These are phyloP conservation scores for Discostella stelligeroides DNA, from an alignment of 108 stramenopile species.

Conservation along the genomic window DNA sequence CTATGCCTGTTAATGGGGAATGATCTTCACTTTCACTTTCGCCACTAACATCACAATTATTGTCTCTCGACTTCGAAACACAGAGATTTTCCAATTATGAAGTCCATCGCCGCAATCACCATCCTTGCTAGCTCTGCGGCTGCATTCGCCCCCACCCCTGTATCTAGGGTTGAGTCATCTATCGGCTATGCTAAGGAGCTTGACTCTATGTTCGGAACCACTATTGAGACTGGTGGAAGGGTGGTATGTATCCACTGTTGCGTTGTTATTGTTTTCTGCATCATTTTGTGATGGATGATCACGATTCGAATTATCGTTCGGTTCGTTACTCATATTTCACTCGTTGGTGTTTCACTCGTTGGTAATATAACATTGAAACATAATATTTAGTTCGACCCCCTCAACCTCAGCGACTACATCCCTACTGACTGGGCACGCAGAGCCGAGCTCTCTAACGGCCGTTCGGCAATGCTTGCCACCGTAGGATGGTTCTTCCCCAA, in stretches of 20 bases:
- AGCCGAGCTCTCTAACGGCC: constrained; percentile 91
- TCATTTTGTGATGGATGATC: background rate
- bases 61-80: no score
- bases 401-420: constrained; percentile 79
- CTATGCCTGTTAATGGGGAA: no score
- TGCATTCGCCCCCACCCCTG: constrained; percentile 67
- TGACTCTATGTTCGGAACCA: constrained; percentile 56
- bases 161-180: constrained; percentile 27
- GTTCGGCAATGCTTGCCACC: constrained; percentile 87
- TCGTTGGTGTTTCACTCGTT: no score
- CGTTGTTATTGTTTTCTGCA: no score
- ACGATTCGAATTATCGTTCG: background rate
- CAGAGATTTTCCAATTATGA: constrained; percentile 37
- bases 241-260: constrained; percentile 57
- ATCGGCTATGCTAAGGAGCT: constrained; percentile 56
- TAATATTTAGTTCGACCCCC: constrained; percentile 74
- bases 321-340: background rate
- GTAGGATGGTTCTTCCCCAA: constrained; percentile 86
- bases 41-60: no score
- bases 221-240: constrained; percentile 63
- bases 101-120: constrained; percentile 55
- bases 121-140: constrained; percentile 59
- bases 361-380: no score
- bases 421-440: constrained; percentile 82
- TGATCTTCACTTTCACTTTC: no score